phyloP scores from a whole-genome alignment of 2,329 filamentous ascomycete genomes.

The Cladosporium sp. region DNA sequence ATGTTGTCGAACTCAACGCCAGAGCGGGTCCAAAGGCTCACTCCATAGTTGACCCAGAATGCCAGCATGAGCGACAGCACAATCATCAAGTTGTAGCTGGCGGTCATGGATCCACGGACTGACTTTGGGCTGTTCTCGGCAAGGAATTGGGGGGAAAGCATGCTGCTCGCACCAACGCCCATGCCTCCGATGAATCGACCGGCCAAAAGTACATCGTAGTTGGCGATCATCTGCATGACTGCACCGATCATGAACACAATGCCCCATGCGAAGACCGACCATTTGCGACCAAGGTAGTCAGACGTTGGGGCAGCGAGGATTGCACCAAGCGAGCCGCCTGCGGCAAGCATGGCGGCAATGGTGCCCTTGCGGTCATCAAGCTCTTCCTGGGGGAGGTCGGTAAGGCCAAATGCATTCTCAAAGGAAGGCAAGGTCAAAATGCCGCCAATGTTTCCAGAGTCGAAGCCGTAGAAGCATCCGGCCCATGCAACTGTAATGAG shows the following conservation, averaged over 20 bases:
- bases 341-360: slow-evolving; percentile 19
- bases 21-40: slow-evolving; percentile 15
- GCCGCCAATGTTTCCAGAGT: slow-evolving; percentile 18
- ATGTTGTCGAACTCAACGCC: slow-evolving; percentile 7
- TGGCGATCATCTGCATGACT: slow-evolving; percentile 17
- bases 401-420: slow-evolving; percentile 18
- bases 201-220: slow-evolving; percentile 17
- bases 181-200: slow-evolving; percentile 19
- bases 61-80: slow-evolving; percentile 15
- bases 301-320: slow-evolving; percentile 16
- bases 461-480: slow-evolving; percentile 19
- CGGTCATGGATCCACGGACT: slow-evolving; percentile 19
- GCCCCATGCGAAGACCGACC: slow-evolving; percentile 19
- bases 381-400: slow-evolving; percentile 11
- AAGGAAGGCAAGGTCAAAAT: slow-evolving; percentile 18
- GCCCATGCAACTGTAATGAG: slow-evolving; percentile 17
- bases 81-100: slow-evolving; percentile 20
- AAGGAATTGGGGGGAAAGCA: slow-evolving; percentile 18
- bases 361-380: slow-evolving; percentile 12
- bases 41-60: slow-evolving; percentile 18
- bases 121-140: slow-evolving; percentile 18
- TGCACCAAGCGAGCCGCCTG: slow-evolving; percentile 18
- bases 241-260: slow-evolving; percentile 18
- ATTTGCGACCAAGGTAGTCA: slow-evolving; percentile 18
- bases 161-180: slow-evolving; percentile 18